phyloP scores from a whole-genome alignment of 2,329 filamentous ascomycete genomes.

The Arthroderma sp. region DNA sequence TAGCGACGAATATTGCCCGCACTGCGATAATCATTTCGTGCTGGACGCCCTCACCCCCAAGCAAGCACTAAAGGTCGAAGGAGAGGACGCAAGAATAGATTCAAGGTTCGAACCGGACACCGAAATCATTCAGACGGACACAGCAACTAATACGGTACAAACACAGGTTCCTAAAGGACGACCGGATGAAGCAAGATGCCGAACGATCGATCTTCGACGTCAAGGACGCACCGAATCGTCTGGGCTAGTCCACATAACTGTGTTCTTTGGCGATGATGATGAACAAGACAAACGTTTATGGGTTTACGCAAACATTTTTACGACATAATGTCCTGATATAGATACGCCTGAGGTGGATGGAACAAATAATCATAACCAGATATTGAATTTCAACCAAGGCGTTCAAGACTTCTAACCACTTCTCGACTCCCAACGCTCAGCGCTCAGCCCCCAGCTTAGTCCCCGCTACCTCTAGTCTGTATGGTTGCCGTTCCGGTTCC shows the following conservation, averaged over 20 bases:
- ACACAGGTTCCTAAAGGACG: slow-evolving; percentile 77
- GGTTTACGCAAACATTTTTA: too few species aligned
- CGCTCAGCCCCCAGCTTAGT: slow-evolving; percentile 18
- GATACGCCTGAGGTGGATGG: too few species aligned
- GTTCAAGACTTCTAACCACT: neutral
- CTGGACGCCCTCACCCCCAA: slow-evolving; percentile 78
- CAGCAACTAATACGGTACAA: slow-evolving; percentile 8
- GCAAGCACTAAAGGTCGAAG: slow-evolving; percentile 71
- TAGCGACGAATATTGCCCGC: slow-evolving; percentile 93
- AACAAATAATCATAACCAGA: too few species aligned
- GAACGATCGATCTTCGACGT: slow-evolving; percentile 62
- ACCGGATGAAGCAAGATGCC: slow-evolving; percentile 52
- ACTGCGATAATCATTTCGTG: slow-evolving; percentile 98
- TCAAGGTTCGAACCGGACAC: slow-evolving; percentile 37
- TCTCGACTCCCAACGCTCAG: neutral
- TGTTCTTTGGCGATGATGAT: neutral
- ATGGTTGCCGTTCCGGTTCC: slow-evolving; percentile 49
- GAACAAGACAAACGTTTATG: neutral
- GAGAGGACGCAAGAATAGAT: slow-evolving; percentile 78
- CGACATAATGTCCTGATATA: too few species aligned
- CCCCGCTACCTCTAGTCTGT: slow-evolving; percentile 47
- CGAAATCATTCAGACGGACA: neutral
- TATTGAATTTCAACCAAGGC: too few species aligned
- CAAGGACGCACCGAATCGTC: slow-evolving; percentile 57
- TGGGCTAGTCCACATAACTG: slow-evolving; percentile 43